Evolutionary conservation across 352 stramenopile species (phyloP).

Genomic region (Globisporangium perplexum): DNA sequence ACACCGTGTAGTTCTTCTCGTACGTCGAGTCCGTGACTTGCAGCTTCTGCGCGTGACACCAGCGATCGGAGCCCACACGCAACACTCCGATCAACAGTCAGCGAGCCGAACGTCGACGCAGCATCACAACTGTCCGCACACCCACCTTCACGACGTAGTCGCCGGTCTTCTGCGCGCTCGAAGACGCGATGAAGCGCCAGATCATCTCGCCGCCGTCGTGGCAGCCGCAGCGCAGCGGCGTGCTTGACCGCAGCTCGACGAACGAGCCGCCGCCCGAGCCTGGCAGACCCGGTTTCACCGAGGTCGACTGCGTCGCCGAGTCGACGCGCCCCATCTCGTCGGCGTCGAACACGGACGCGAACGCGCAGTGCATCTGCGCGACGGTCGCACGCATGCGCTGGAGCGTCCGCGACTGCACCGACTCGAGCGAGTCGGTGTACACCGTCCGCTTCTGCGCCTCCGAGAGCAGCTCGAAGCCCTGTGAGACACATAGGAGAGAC

Average conservation of each 20-base stretch:
- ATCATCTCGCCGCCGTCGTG: constrained; percentile 8
- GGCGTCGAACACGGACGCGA: background rate
- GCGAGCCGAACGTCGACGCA: background rate
- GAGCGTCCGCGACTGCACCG: background rate
- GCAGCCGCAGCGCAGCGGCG: background rate
- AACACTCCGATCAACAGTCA: background rate
- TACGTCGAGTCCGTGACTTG: constrained; percentile 2
- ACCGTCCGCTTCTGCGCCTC: constrained; percentile 3
- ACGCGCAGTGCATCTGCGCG: background rate
- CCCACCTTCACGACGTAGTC: constrained; percentile 6
- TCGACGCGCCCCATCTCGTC: background rate
- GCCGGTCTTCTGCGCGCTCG: constrained; percentile 7
- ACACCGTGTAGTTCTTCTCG: constrained; percentile 8
- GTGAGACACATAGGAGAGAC: background rate
- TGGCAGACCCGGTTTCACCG: background rate
- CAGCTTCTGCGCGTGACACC: background rate
- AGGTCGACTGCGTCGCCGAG: background rate
- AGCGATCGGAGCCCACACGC: background rate
- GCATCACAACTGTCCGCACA: background rate
- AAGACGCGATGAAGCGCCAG: constrained; percentile 2
- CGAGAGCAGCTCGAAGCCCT: background rate
- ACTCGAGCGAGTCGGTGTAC: constrained; percentile 6
- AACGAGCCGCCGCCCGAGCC: constrained; percentile 1
- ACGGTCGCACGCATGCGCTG: background rate
- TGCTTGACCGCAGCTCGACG: constrained; percentile 5